Base-by-base conservation (phyloP, 768 basidiomycete genomes). In the Leccinum incarnatum region DNA sequence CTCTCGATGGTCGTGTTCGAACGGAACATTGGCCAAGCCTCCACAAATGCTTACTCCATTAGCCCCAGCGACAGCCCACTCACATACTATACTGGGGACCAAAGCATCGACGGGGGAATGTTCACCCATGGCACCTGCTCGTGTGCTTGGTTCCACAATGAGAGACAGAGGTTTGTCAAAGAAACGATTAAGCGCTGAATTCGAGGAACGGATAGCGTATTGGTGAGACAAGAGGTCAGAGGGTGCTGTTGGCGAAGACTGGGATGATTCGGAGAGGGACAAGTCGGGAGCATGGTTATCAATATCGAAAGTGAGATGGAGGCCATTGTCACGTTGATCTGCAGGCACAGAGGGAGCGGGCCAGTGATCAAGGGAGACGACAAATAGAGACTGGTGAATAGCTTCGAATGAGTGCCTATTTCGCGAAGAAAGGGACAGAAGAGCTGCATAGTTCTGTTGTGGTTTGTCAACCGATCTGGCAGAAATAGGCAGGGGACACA, bases 81-180 rank as follows among this genome's bases (percentile, higher is more conserved):
- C 93, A 32, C 86, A 85, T 8, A 91, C 85, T 51, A 94, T 88
- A 60, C 90, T 91, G 0, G 95, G 95, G 2, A 95, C 86, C 14
- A 98, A 78, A 1, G 95, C 96, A 62, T 97, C 95, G 58, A 88
- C 88, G 0, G 91, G 88, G 0, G 92, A 90, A 70, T 96, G 95
- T 74, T 98, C 95, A 5, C 95, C 95, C 66, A 86, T 84, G 45
- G 90, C 89, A 40, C 93, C 91, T 6, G 92, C 91, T 37, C 91
- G 86, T 2, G 88, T 87, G 55, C 88, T 90, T 1, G 87, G 83
- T 70, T 98, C 95, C 37, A 98, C 86, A 51, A 92, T 82, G 55
- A 97, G 75, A 4, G 87, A 87, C 40, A 89, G 82, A 2, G 88
- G 80, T 73, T 97, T 98, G 77, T 98, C 95, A 71, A 86, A 91